Evolutionary conservation across 768 basidiomycete genomes (phyloP).

Genomic region (Steccherinum ochraceum): DNA sequence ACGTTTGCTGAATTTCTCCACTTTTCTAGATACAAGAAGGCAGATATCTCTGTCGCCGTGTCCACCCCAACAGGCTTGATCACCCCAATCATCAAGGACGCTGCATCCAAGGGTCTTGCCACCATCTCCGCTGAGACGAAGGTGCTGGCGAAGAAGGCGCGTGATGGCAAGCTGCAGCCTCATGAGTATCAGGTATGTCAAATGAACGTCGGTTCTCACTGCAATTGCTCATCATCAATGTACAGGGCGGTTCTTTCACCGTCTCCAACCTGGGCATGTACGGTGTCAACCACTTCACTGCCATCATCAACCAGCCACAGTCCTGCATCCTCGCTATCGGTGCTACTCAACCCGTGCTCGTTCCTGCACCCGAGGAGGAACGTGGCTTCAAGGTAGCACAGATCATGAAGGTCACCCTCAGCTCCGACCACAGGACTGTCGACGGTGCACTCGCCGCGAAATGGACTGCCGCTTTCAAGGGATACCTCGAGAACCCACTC

Average conservation of each 20-base stretch:
- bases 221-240: not conserved
- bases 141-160: constrained; percentile 87
- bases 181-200: constrained; percentile 84
- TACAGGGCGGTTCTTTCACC: constrained; percentile 93
- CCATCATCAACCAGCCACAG: constrained; percentile 98
- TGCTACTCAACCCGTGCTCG: constrained; percentile 75
- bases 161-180: constrained; percentile 93
- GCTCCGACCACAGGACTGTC: constrained; percentile 91
- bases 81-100: constrained; percentile 95
- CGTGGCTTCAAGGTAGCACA: constrained; percentile 92
- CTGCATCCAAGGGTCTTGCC: constrained; percentile 86
- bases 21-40: constrained; percentile 77
- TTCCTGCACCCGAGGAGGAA: constrained; percentile 83
- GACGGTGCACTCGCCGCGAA: constrained; percentile 94
- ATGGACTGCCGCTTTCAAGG: constrained; percentile 92
- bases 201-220: not conserved
- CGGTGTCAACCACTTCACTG: constrained; percentile 91
- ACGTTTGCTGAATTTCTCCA: too few relatives aligned
- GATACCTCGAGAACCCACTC: constrained; percentile 93
- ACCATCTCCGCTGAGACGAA: constrained; percentile 91
- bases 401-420: constrained; percentile 94
- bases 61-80: constrained; percentile 94
- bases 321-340: constrained; percentile 97
- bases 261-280: constrained; percentile 99
- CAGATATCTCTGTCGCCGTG: constrained; percentile 95